phyloP scores from a whole-genome alignment of 2,329 filamentous ascomycete species.

The Cylindrodendrum hubeiense region DNA sequence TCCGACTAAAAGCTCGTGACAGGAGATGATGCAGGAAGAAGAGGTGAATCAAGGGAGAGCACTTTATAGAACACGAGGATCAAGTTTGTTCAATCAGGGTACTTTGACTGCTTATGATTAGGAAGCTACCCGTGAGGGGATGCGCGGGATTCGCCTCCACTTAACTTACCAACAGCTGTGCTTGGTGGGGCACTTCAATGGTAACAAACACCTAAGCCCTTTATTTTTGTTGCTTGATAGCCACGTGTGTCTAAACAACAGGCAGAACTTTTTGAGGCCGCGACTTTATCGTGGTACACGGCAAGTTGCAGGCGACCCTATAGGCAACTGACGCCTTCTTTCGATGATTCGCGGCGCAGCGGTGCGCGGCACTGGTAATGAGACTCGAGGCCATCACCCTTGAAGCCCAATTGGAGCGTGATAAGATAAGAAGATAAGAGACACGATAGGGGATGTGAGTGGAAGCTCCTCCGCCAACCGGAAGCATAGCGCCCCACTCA shows the following conservation, averaged over 20 bases:
- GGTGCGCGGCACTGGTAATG: neutral
- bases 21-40: neutral
- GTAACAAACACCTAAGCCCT: neutral
- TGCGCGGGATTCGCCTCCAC: neutral
- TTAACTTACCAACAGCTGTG: neutral
- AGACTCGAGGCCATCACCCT: neutral
- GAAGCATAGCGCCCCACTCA: constrained; percentile 15
- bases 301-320: neutral
- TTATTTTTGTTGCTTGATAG: neutral
- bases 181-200: neutral
- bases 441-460: constrained; percentile 13
- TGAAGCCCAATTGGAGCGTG: neutral
- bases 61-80: neutral
- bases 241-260: neutral
- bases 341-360: neutral
- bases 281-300: no score
- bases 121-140: neutral
- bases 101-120: neutral
- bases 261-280: neutral
- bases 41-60: no score
- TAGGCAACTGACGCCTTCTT: neutral
- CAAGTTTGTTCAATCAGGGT: neutral
- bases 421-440: constrained; percentile 10
- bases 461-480: neutral
- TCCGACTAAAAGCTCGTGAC: neutral